phyloP scores from a whole-genome alignment of 2,329 filamentous ascomycete genomes.

The Neonectria sp. region DNA sequence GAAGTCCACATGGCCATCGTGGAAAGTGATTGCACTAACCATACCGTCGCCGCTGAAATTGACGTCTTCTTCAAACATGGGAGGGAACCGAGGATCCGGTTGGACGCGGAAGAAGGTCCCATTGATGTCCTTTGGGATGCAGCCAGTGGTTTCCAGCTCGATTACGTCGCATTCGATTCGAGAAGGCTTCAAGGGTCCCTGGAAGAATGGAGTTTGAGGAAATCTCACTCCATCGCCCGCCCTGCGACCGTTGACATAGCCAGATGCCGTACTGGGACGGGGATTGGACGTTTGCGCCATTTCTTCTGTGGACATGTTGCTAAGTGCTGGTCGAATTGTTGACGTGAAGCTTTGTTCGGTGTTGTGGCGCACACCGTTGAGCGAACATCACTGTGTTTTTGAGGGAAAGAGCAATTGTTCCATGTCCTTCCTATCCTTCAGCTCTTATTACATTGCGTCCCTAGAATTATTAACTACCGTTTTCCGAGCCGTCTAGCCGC shows the following conservation, averaged over 20 bases:
- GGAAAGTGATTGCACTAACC: slow-evolving; percentile 21
- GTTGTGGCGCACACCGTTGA: not conserved
- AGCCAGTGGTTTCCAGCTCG: slow-evolving; percentile 13
- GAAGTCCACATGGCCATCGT: slow-evolving; percentile 17
- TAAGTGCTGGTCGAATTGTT: not conserved
- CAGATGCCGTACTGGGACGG: not conserved
- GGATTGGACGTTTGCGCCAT: not conserved
- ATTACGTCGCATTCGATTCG: slow-evolving; percentile 23
- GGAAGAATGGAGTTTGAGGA: slow-evolving; percentile 17
- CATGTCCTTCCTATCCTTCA: not conserved
- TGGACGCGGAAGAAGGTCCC: slow-evolving; percentile 36
- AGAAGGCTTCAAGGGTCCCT: slow-evolving; percentile 17
- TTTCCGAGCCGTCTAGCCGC: not conserved
- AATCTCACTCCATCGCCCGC: not conserved
- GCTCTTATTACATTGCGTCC: not conserved
- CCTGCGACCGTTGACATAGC: slow-evolving; percentile 7
- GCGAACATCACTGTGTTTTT: not conserved
- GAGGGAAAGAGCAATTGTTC: too few species aligned
- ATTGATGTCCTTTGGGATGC: slow-evolving; percentile 27
- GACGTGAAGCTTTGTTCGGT: not conserved
- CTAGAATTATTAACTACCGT: not conserved
- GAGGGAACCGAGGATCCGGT: slow-evolving; percentile 31
- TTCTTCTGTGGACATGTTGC: not conserved
- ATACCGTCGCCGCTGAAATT: slow-evolving; percentile 35
- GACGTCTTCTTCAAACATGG: slow-evolving; percentile 28